phyloP scores from a whole-genome alignment of 2,329 filamentous ascomycete species.

The Saccharata proteae region DNA sequence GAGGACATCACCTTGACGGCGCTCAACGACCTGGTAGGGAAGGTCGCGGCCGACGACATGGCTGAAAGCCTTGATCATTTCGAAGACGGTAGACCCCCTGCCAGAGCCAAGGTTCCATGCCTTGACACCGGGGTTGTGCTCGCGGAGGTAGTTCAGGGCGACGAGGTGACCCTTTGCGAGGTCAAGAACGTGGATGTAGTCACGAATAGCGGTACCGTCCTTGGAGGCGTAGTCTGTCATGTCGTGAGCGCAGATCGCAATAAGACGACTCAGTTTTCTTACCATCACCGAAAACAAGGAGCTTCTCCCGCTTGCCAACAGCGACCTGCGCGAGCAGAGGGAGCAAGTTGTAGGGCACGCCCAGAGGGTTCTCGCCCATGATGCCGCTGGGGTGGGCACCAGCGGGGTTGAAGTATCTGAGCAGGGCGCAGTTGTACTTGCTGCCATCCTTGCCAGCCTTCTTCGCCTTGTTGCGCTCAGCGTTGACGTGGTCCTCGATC shows the following conservation, averaged over 20 bases:
- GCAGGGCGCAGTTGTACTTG: conserved; percentile 83
- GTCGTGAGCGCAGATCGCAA: background rate
- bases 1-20: conserved; percentile 80
- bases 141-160: conserved; percentile 79
- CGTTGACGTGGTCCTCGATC: conserved; percentile 82
- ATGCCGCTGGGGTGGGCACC: conserved; percentile 89
- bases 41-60: conserved; percentile 74
- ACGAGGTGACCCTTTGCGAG: conserved; percentile 75
- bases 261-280: conserved; percentile 21
- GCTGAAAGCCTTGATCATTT: conserved; percentile 94
- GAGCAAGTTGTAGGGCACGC: conserved; percentile 89
- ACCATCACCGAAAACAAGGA: conserved; percentile 91
- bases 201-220: conserved; percentile 87
- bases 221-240: conserved; percentile 70
- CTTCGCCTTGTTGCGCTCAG: conserved; percentile 69
- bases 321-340: conserved; percentile 92
- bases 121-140: conserved; percentile 75
- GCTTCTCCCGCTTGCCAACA: conserved; percentile 85
- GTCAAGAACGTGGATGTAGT: conserved; percentile 96
- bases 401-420: conserved; percentile 96
- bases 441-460: conserved; percentile 58
- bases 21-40: conserved; percentile 71
- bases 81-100: conserved; percentile 87
- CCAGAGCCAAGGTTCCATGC: conserved; percentile 97
- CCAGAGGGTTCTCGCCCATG: conserved; percentile 96